These are phyloP conservation scores for Austroboletus novae-zelandiae DNA, from an alignment of 1,284 basidiomycete genomes.

Conservation along the genomic window DNA sequence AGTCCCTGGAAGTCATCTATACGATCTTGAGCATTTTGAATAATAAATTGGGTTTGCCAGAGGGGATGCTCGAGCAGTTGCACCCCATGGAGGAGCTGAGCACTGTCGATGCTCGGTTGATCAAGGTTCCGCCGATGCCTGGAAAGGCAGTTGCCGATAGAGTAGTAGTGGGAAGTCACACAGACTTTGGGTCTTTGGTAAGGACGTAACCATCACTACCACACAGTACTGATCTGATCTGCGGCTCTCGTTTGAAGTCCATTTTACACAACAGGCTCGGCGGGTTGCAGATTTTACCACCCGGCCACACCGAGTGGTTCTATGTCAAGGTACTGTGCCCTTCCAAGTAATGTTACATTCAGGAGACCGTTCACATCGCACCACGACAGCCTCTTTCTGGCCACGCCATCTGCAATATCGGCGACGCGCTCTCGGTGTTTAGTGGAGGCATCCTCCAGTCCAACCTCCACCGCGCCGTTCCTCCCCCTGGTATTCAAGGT, in stretches of 20 bases:
- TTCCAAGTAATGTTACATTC: background rate
- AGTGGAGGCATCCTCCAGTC: background rate
- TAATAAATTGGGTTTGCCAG: background rate
- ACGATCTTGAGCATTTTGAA: background rate
- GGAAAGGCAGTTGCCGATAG: background rate
- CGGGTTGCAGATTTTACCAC: background rate
- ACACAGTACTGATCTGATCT: background rate
- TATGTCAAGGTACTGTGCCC: background rate
- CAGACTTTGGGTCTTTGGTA: background rate
- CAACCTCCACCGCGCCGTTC: background rate
- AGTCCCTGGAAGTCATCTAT: background rate
- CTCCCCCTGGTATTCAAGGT: background rate
- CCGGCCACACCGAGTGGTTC: background rate
- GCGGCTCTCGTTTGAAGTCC: background rate
- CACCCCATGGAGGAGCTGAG: background rate
- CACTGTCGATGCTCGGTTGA: background rate
- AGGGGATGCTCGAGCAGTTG: background rate
- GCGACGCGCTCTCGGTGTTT: background rate
- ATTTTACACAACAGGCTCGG: background rate
- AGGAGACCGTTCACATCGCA: background rate
- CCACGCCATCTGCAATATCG: background rate
- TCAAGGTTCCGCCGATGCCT: background rate
- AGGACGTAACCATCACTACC: background rate
- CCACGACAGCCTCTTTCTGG: background rate
- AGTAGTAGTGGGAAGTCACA: background rate